phyloP scores from a whole-genome alignment of 2,329 filamentous ascomycete species.

The Fusarium odoratissimum region DNA sequence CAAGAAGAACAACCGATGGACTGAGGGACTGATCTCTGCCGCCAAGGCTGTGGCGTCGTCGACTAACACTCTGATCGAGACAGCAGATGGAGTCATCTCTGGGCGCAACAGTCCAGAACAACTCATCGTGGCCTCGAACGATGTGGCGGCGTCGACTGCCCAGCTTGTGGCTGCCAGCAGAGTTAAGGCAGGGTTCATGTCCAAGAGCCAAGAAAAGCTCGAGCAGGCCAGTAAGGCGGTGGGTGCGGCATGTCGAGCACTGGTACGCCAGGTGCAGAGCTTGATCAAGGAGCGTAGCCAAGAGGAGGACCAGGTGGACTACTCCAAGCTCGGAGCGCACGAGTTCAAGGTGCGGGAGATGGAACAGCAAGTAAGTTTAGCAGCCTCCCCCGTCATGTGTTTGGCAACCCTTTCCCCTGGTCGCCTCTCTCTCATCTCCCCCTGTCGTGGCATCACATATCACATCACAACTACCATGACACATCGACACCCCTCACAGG shows the following conservation, averaged over 20 bases:
- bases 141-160: conserved; percentile 94
- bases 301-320: conserved; percentile 88
- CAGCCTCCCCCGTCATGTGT: conserved; percentile 19
- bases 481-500: conserved; percentile 3
- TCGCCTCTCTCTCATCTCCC: neutral
- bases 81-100: conserved; percentile 93
- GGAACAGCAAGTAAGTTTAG: conserved; percentile 89
- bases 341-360: conserved; percentile 99
- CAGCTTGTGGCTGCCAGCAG: conserved; percentile 95
- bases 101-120: conserved; percentile 95
- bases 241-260: conserved; percentile 83
- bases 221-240: conserved; percentile 95
- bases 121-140: conserved; percentile 96
- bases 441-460: neutral
- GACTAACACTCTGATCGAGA: conserved; percentile 97
- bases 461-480: neutral
- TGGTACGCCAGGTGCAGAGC: conserved; percentile 92
- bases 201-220: conserved; percentile 91
- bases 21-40: conserved; percentile 94
- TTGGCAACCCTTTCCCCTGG: conserved; percentile 11
- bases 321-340: conserved; percentile 86
- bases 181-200: conserved; percentile 98
- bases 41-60: conserved; percentile 95
- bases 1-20: conserved; percentile 99
- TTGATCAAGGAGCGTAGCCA: conserved; percentile 90